Percentiles rank a stretch among this genome's conserved stretches.
Evolutionary conservation across 2,329 filamentous ascomycete species (phyloP).

Genomic region (Colletotrichum sp.): DNA sequence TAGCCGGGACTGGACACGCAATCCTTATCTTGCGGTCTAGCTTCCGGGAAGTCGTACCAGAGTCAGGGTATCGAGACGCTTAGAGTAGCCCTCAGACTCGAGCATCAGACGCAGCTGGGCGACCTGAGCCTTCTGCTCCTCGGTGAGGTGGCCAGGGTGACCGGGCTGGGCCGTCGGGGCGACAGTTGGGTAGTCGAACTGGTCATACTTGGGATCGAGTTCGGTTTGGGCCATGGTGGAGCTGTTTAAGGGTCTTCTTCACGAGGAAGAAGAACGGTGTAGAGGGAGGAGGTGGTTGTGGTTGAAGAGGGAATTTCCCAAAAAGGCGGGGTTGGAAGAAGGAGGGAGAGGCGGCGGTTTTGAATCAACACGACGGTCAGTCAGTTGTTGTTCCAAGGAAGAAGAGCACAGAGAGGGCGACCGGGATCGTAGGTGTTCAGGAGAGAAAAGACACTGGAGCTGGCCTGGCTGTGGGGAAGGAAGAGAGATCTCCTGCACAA

Average conservation of each 20-base stretch:
- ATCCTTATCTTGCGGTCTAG: slow-evolving; percentile 13
- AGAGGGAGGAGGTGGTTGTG: not conserved
- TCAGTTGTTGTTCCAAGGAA: slow-evolving; percentile 1
- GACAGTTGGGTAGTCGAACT: slow-evolving; percentile 90
- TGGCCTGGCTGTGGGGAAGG: slow-evolving; percentile 17
- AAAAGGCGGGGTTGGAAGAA: not conserved
- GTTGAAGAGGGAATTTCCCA: slow-evolving; percentile 4
- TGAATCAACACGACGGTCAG: not conserved
- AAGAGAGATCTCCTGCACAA: slow-evolving; percentile 12
- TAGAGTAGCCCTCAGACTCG: slow-evolving; percentile 80
- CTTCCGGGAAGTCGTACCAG: slow-evolving; percentile 61
- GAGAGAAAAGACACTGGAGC: not conserved
- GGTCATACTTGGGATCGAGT: slow-evolving; percentile 89
- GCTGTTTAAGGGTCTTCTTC: slow-evolving; percentile 10
- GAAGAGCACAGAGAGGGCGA: not conserved
- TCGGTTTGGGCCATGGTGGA: slow-evolving; percentile 34
- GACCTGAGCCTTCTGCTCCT: slow-evolving; percentile 88
- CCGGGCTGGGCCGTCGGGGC: slow-evolving; percentile 74
- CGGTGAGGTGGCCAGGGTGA: slow-evolving; percentile 86
- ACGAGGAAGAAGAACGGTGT: slow-evolving; percentile 13
- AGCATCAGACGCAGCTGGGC: slow-evolving; percentile 84
- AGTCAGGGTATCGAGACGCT: slow-evolving; percentile 90
- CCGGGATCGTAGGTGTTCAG: slow-evolving; percentile 11
- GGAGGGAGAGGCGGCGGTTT: not conserved
- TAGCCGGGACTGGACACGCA: not conserved